These are phyloP conservation scores for Cystofilobasidium macerans DNA, from an alignment of 768 basidiomycete genomes.

Conservation along the genomic window DNA sequence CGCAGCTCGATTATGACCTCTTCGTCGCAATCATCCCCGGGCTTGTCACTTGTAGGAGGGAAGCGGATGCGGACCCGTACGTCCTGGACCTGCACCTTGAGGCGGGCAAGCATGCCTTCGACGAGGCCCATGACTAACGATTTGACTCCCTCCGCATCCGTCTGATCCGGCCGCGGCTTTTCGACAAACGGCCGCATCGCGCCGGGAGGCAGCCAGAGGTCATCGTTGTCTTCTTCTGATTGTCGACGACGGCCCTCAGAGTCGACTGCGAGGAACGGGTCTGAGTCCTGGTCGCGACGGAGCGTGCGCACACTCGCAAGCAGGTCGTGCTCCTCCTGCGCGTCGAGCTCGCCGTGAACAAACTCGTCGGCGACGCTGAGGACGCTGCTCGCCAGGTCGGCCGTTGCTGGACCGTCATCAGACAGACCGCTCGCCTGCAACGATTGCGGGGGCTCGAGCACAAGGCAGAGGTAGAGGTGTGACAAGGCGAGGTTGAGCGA, in stretches of 20 bases:
- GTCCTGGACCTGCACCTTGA: conserved; percentile 34
- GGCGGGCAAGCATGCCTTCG: conserved; percentile 36
- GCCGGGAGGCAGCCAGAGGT: conserved; percentile 29
- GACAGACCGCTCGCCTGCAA: neutral
- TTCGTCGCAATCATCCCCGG: neutral
- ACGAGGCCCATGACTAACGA: conserved; percentile 38
- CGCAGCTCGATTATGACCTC: conserved; percentile 15
- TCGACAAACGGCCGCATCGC: conserved; percentile 28
- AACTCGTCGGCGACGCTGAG: conserved; percentile 75
- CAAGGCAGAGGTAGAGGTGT: conserved; percentile 57
- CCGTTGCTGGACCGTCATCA: neutral
- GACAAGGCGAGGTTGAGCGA: conserved; percentile 54
- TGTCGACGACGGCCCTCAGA: neutral
- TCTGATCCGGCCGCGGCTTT: neutral
- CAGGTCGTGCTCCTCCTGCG: conserved; percentile 58
- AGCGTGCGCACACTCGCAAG: conserved; percentile 55
- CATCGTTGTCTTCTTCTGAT: conserved; percentile 24
- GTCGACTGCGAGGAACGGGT: conserved; percentile 8
- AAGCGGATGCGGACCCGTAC: conserved; percentile 31
- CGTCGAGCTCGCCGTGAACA: conserved; percentile 66
- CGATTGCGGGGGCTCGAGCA: neutral
- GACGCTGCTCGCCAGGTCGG: conserved; percentile 64
- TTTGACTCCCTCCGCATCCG: conserved; percentile 25
- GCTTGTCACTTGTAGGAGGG: neutral
- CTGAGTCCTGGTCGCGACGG: conserved; percentile 36